Conservation (phyloP, 2,329 filamentous ascomycete genomes). For the Trichoderma brevicompactum region DNA sequence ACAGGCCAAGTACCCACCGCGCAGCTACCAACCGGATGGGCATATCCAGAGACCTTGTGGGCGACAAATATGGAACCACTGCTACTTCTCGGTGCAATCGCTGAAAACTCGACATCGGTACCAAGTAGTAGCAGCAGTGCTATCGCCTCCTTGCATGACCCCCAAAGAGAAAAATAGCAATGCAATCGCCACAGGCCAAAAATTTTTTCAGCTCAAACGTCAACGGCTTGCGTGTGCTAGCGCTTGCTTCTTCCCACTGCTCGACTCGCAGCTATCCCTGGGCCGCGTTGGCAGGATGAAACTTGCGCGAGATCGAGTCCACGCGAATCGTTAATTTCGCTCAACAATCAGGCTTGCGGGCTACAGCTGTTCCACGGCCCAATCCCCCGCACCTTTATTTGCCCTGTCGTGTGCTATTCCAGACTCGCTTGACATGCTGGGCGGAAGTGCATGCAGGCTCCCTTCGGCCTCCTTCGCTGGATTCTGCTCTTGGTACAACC, state of each 20-base stretch:
- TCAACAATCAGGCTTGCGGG: conserved; percentile 3
- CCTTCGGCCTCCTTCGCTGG: conserved; percentile 7
- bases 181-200: conserved; percentile 14
- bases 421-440: conserved; percentile 4
- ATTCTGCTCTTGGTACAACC: conserved; percentile 7
- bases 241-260: conserved; percentile 8
- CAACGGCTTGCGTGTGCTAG: conserved; percentile 19
- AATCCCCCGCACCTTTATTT: conserved; percentile 15
- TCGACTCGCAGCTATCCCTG: neutral
- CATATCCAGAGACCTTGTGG: conserved; percentile 9
- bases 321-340: conserved; percentile 20
- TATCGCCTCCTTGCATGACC: conserved; percentile 3
- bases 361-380: conserved; percentile 5
- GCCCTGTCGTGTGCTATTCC: neutral
- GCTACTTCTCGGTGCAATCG: neutral
- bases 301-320: neutral
- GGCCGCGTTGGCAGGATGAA: conserved; percentile 1
- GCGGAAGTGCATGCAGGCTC: conserved; percentile 19
- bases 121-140: neutral
- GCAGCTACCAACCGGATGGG: conserved; percentile 23
- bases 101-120: conserved; percentile 1
- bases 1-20: neutral
- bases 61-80: conserved; percentile 21
- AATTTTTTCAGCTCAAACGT: conserved; percentile 3
- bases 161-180: conserved; percentile 8